phyloP scores from a whole-genome alignment of 805 yeast genomes.

The Blastobotrys chiropterorum region DNA sequence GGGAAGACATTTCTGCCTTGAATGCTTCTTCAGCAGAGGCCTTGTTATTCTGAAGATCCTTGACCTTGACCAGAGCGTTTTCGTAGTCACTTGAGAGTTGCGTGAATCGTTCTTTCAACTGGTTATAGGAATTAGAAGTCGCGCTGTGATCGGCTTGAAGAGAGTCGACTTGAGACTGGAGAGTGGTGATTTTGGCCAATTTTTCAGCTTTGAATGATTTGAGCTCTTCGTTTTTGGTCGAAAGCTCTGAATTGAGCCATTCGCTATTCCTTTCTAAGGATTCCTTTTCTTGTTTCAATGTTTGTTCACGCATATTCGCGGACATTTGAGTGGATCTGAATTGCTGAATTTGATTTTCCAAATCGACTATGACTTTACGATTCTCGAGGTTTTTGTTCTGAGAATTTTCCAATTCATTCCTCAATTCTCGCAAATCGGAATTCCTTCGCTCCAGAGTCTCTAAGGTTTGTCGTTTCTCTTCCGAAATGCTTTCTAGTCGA shows the following conservation, averaged over 20 bases:
- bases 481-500: slow-evolving; percentile 16
- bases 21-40: slow-evolving; percentile 44
- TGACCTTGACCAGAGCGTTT: slow-evolving; percentile 39
- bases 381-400: slow-evolving; percentile 33
- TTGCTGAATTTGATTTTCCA: slow-evolving; percentile 34
- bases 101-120: slow-evolving; percentile 32
- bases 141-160: slow-evolving; percentile 30
- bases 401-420: slow-evolving; percentile 35
- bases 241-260: slow-evolving; percentile 38
- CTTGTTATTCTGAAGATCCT: slow-evolving; percentile 41
- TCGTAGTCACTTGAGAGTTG: slow-evolving; percentile 38
- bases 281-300: slow-evolving; percentile 38
- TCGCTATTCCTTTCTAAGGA: slow-evolving; percentile 37
- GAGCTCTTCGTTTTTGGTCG: slow-evolving; percentile 30
- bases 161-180: slow-evolving; percentile 35
- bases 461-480: slow-evolving; percentile 25
- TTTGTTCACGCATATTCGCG: slow-evolving; percentile 32
- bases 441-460: slow-evolving; percentile 28
- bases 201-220: slow-evolving; percentile 27
- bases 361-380: slow-evolving; percentile 37
- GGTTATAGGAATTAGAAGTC: slow-evolving; percentile 26
- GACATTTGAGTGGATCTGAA: slow-evolving; percentile 27
- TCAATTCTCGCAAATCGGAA: slow-evolving; percentile 27
- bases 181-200: slow-evolving; percentile 27
- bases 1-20: slow-evolving; percentile 51